Evolutionary conservation across 2,329 filamentous ascomycete genomes (phyloP).

Genomic region (Aspergillus sergii): DNA sequence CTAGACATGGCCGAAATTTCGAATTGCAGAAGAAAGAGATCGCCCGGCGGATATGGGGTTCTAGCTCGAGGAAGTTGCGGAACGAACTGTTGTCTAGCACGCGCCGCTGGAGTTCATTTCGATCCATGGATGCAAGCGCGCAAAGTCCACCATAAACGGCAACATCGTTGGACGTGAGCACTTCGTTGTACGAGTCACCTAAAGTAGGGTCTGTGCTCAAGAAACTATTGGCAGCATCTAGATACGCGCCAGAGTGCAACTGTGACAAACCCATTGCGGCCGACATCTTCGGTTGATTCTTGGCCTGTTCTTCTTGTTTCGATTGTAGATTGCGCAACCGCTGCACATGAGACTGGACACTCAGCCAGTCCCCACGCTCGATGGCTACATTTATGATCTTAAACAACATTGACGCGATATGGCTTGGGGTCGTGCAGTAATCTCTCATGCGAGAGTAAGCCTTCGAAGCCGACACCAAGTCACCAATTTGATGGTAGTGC

Average conservation of each 20-base stretch:
- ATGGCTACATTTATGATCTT: slow-evolving; percentile 76
- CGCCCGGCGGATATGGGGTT: slow-evolving; percentile 90
- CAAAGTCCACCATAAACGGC: slow-evolving; percentile 90
- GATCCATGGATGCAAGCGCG: slow-evolving; percentile 85
- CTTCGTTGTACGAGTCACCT: slow-evolving; percentile 64
- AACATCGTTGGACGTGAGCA: slow-evolving; percentile 82
- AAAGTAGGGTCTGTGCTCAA: slow-evolving; percentile 63
- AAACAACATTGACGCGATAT: slow-evolving; percentile 80
- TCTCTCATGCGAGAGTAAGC: slow-evolving; percentile 86
- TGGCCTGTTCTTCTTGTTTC: slow-evolving; percentile 61
- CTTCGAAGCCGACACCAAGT: slow-evolving; percentile 71
- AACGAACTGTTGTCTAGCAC: slow-evolving; percentile 83
- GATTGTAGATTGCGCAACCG: slow-evolving; percentile 56
- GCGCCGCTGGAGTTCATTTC: slow-evolving; percentile 69
- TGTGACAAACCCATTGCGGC: slow-evolving; percentile 64
- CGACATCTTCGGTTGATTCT: slow-evolving; percentile 66
- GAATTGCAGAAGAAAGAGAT: slow-evolving; percentile 87
- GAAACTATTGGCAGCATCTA: slow-evolving; percentile 72
- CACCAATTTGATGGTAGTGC: slow-evolving; percentile 78
- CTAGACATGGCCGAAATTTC: slow-evolving; percentile 82
- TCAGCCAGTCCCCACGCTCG: slow-evolving; percentile 76
- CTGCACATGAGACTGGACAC: slow-evolving; percentile 63
- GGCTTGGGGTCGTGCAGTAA: slow-evolving; percentile 79
- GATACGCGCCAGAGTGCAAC: slow-evolving; percentile 59
- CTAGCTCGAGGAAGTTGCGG: slow-evolving; percentile 84